A percentile compares a stretch with the other conserved stretches of the same genome.
phyloP scores from a whole-genome alignment of 2,329 filamentous ascomycete genomes.

The Chaetothyriales sp. region DNA sequence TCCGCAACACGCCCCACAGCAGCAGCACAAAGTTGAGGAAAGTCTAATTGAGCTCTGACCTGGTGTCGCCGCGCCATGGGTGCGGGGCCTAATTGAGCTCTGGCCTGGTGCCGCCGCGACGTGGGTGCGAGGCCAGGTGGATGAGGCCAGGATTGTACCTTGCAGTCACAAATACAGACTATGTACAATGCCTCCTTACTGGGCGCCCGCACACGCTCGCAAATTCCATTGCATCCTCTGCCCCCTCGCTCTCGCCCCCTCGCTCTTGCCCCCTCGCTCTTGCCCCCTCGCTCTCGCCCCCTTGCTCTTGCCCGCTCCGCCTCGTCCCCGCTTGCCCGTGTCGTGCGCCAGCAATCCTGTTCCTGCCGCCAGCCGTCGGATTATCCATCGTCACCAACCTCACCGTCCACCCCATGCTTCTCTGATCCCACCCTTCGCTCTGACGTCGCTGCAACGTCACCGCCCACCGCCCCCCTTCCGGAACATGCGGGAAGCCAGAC shows the following conservation, averaged over 20 bases:
- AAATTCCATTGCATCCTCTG: background rate
- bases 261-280: background rate
- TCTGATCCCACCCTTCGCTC: background rate
- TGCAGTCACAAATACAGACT: background rate
- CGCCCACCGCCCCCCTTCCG: too few species aligned
- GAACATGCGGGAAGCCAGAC: background rate
- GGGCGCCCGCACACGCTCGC: too few species aligned
- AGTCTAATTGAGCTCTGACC: conserved; percentile 64
- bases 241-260: too few species aligned
- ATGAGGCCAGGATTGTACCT: background rate
- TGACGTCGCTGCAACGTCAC: background rate
- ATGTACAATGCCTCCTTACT: background rate
- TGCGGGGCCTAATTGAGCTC: conserved; percentile 54
- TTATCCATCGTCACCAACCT: background rate
- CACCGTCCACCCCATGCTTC: background rate
- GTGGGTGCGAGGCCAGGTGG: too few species aligned
- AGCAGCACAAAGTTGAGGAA: conserved; percentile 51
- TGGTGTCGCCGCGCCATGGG: background rate
- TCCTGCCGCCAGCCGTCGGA: background rate
- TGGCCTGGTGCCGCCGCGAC: conserved; percentile 25
- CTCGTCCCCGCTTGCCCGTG: background rate
- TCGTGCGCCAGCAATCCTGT: background rate
- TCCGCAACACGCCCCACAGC: conserved; percentile 41
- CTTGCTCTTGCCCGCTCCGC: background rate
- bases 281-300: too few species aligned